Base-by-base conservation (phyloP, 2,329 filamentous ascomycete species). In the Aureobasidium sp. region DNA sequence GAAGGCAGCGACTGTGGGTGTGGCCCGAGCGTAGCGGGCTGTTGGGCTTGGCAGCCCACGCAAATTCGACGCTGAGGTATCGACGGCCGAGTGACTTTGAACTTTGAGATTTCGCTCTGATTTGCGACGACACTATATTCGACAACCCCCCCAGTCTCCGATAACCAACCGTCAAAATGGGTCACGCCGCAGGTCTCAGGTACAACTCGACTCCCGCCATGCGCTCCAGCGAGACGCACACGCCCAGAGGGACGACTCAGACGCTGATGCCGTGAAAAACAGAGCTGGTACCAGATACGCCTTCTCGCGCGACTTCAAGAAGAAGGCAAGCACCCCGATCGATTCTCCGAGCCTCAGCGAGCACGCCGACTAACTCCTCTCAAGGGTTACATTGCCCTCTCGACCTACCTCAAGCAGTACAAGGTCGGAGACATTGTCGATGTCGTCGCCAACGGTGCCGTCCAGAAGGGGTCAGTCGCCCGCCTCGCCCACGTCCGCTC, bases 401-500 rank as follows among this genome's bases (percentile, higher is more conserved):
- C 88, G 73, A 97, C 93, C 77, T 99, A 97, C 86, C 84, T 99
- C 75, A 87, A 87, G 79, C 85, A 90, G 77, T 97, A 95, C 89
- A 91, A 88, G 87, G 94, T 99, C 76, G 94, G 94, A 79, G 94
- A 99, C 77, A 97, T 97, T 73, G 94, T 99, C 76, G 94, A 99
- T 79, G 91, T 99, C 79, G 95, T 96, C 82, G 90, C 89, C 77
- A 97, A 99, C 84, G 94, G 92, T 88, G 94, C 91, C 76, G 89
- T 95, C 69, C 92, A 96, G 84, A 96, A 96, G 87, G 92, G 91
- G 89, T 94, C 83, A 87, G 87, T 82, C 49, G 60, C 57, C 45
- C 22, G 44, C 53, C 52, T 37, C 20, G 39, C 52, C 42, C 42
- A 27, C 42, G 29, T 47, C 11, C 39, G 41, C 42, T 29, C 31